Evolutionary conservation across 345 rosid species (phyloP), one percentile per base, ranked within the genome.

Genomic region (Iberis pinnata): DNA sequence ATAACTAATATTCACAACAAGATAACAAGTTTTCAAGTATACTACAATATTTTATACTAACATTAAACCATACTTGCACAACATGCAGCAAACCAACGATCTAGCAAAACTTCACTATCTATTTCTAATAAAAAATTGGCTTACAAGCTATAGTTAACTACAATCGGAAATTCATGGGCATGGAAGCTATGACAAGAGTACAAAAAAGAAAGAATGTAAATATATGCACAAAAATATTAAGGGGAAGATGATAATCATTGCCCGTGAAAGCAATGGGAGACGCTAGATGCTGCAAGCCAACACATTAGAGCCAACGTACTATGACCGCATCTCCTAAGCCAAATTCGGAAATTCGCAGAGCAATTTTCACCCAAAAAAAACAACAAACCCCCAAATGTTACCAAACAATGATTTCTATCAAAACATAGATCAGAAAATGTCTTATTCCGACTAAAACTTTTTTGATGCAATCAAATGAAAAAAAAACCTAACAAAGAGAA

Each of bases 281-380:
- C 58, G 94, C 99, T 77, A 92, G 87, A 81, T 92, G 99, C 89
- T 92, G 99, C 81, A 92, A 68, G 51, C 99, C 99, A 41, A 95
- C 94, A 11, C 97, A 92, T 75, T 92, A 97, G 60, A 92, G 86
- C 97, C 95, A 92, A 64, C 99, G 85, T 11, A 97, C 95, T 97
- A 88, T 92, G 49, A 92, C 97, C 0, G 97, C 95, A 64, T 92
- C 99, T 3, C 97, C 85, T 0, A 93, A 82, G 54, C 88, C 97
- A 27, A n/a, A n/a, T 79, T 71, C 2, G 80, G 46, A n/a, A 84
- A 68, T 29, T 78, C 84, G 86, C 80, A 81, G 73, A 79, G 50
- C 66, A 80, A 26, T 4, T 26, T 4, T 4, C 29, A 26, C 29
- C 29, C 29, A 26, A 26, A 26, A 26, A 26, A 8, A 26, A 8